Evolutionary conservation across 331 rosid species (phyloP).

Genomic region (Prunus yedoensis): DNA sequence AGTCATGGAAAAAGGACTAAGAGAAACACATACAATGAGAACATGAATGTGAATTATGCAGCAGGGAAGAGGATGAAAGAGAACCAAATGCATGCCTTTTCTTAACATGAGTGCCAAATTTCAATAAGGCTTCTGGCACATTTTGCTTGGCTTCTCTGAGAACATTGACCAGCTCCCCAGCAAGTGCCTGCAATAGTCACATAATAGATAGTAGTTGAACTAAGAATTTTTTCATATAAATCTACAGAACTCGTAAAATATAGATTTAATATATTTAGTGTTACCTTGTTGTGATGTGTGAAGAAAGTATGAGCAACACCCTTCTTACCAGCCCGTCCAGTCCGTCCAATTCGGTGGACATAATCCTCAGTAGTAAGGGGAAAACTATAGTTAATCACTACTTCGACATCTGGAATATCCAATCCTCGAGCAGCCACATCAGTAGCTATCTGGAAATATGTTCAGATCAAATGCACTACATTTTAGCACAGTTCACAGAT

Average conservation of each 20-base stretch:
- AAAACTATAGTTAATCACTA: constrained; percentile 90
- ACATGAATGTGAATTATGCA: not conserved
- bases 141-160: constrained; percentile 83
- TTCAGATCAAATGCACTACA: not conserved
- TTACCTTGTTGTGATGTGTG: constrained; percentile 82
- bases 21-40: too few species aligned
- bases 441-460: constrained; percentile 69
- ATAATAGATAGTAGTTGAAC: not conserved
- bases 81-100: constrained; percentile 59
- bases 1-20: not conserved
- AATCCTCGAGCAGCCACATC: constrained; percentile 98
- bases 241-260: not conserved
- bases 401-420: constrained; percentile 97
- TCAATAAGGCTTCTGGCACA: constrained; percentile 69
- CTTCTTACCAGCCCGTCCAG: constrained; percentile 96
- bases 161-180: constrained; percentile 97
- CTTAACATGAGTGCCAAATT: constrained; percentile 95
- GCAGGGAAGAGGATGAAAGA: not conserved
- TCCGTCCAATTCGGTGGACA: constrained; percentile 97
- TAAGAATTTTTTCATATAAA: not conserved
- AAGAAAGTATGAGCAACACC: constrained; percentile 97
- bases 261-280: not conserved
- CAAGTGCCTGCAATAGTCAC: constrained; percentile 67
- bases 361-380: constrained; percentile 97
- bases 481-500: not conserved